Conservation (phyloP, 306 rosid genomes). For the Malus orientalis region DNA sequence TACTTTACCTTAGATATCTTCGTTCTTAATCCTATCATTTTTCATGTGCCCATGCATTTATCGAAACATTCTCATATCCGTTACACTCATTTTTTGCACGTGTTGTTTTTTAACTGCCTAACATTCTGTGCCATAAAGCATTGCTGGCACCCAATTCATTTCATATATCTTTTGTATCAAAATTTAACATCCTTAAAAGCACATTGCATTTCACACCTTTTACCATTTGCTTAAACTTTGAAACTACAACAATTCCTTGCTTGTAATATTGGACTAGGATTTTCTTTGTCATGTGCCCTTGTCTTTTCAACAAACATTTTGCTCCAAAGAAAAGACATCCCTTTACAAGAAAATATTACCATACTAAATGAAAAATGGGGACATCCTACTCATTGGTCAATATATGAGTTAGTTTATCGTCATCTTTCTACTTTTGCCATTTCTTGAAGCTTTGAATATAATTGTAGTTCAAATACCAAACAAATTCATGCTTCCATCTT, state of each 20-base stretch:
- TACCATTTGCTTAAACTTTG: not conserved
- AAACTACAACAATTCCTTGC: not conserved
- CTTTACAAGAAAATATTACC: not conserved
- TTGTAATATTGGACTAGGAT: not conserved
- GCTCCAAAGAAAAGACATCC: not conserved
- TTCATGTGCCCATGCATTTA: too few relatives aligned
- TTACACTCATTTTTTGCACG: too few relatives aligned
- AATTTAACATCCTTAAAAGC: not conserved
- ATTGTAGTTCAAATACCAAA: not conserved
- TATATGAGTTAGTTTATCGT: not conserved
- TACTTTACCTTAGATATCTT: too few relatives aligned
- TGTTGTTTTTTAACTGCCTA: too few relatives aligned
- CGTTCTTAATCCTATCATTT: too few relatives aligned
- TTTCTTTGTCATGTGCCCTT: not conserved
- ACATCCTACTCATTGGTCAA: not conserved
- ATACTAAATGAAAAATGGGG: not conserved
- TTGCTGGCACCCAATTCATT: too few relatives aligned
- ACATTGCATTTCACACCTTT: not conserved
- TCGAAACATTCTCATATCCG: too few relatives aligned
- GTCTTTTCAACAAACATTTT: not conserved
- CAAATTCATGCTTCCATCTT: not conserved
- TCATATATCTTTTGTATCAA: too few relatives aligned
- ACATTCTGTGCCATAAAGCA: too few relatives aligned
- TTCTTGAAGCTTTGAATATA: not conserved
- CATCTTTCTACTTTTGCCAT: not conserved